Percentiles rank a stretch among this genome's conserved stretches.
Conservation (phyloP, 1,139 yeast genomes). For the Blastobotrys arbuscula region DNA sequence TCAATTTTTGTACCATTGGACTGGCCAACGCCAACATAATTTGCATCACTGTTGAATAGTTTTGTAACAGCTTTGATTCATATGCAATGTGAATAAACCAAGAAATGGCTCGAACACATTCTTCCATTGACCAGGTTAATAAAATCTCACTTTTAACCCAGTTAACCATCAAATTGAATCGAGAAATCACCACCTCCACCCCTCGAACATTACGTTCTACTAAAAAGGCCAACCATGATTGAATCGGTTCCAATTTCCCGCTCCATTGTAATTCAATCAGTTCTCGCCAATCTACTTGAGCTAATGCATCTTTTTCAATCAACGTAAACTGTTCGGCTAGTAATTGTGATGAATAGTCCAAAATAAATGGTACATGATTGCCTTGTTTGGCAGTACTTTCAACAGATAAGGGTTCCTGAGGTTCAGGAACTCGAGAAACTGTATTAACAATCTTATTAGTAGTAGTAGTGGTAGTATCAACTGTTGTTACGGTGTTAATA, state of each 20-base stretch:
- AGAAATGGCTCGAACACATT: constrained; percentile 63
- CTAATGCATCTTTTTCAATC: constrained; percentile 76
- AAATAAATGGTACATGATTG: constrained; percentile 71
- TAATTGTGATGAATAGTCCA: constrained; percentile 59
- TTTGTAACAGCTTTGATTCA: constrained; percentile 63
- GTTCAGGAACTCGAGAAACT: constrained; percentile 7
- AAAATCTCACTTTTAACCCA: constrained; percentile 90
- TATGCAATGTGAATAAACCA: constrained; percentile 83
- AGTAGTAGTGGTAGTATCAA: neutral
- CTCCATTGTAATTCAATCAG: constrained; percentile 69
- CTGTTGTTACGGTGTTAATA: neutral
- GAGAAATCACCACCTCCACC: constrained; percentile 73
- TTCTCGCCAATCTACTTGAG: constrained; percentile 91
- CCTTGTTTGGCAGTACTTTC: constrained; percentile 10
- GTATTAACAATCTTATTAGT: neutral
- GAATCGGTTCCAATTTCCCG: constrained; percentile 53
- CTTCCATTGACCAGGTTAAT: constrained; percentile 53
- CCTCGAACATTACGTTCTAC: constrained; percentile 60
- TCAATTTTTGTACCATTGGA: constrained; percentile 53
- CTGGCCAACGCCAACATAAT: constrained; percentile 79
- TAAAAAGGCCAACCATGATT: constrained; percentile 79
- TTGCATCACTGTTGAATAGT: constrained; percentile 83
- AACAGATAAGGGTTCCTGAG: constrained; percentile 9
- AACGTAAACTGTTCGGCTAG: constrained; percentile 78
- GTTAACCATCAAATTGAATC: constrained; percentile 80